Base-by-base conservation (phyloP, 257 asterid genomes). In the Henckelia pumila region DNA sequence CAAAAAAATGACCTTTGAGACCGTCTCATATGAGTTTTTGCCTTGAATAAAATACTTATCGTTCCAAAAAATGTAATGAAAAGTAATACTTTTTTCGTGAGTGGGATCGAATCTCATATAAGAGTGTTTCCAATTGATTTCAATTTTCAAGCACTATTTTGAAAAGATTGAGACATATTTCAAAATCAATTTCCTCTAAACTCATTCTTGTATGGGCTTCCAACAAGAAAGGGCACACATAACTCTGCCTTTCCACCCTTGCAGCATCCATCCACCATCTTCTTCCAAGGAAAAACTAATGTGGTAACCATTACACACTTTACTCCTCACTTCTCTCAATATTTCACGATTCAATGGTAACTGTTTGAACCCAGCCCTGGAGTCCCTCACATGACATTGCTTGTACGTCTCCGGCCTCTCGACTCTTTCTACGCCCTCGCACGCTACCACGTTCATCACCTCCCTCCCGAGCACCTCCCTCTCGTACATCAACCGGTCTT, bases 171-270 rank as follows among this genome's bases (percentile, higher is more conserved):
- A 37, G 49, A 3, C 47, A 59, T 25, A 16, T 20, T 25, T 14
- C 19, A 32, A 19, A 19, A 30, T 22, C 26, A 30, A 30, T n/a
- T 59, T 11, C 66, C 2, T n/a, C 16, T 6, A 23, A 26, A 25
- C 14, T 75, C 56, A 63, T 21, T 68, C 68, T 40, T 20, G n/a
- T 1, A 3, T 6, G 63, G 82, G 83, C 71, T 69, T 75, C 91
- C 91, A 85, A 66, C 79, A 80, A 0, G 91, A 85, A 29, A 83
- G 86, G 35, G 83, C 88, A 50, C 83, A 72, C 80, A 85, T 59
- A 17, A 83, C 83, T 35, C 85, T 73, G 0, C 91, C 91, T 62
- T 80, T 85, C 91, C 88, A 85, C 8, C 91, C 91, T 40, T 85
- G 91, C 72, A 85, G 63, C 84, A 85, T 44, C 91, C 91, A 85